phyloP scores from a whole-genome alignment of 129 eudicot species.

The Saposhnikovia divaricata region DNA sequence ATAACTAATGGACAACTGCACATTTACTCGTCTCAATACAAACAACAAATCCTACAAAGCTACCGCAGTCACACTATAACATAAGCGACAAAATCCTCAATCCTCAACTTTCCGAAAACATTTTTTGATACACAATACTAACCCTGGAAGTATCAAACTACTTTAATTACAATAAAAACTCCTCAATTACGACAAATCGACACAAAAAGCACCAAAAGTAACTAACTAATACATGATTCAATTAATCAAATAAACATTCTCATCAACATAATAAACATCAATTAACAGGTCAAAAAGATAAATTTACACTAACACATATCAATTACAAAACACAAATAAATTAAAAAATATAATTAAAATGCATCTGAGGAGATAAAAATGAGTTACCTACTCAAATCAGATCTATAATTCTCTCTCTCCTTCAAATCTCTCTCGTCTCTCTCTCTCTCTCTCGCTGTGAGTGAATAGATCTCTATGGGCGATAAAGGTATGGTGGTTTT shows the following conservation, averaged over 20 bases:
- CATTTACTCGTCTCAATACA: not conserved
- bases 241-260: not conserved
- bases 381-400: not conserved
- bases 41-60: not conserved
- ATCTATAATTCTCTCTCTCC: not conserved
- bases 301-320: not conserved
- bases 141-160: not conserved
- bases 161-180: not conserved
- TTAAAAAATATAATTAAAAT: not conserved
- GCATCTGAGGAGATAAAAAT: not conserved
- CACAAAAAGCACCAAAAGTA: not conserved
- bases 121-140: not conserved
- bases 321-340: not conserved
- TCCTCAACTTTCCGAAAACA: not conserved
- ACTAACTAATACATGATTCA: not conserved
- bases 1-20: not conserved
- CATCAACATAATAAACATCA: not conserved
- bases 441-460: not conserved
- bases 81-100: not conserved
- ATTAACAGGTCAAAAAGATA: not conserved
- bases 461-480: not conserved
- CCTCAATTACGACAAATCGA: not conserved
- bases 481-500: not conserved
- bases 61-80: not conserved
- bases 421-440: not conserved